Evolutionary conservation across 108 stramenopile species (phyloP).

Genomic region (Craspedostauros australis): DNA sequence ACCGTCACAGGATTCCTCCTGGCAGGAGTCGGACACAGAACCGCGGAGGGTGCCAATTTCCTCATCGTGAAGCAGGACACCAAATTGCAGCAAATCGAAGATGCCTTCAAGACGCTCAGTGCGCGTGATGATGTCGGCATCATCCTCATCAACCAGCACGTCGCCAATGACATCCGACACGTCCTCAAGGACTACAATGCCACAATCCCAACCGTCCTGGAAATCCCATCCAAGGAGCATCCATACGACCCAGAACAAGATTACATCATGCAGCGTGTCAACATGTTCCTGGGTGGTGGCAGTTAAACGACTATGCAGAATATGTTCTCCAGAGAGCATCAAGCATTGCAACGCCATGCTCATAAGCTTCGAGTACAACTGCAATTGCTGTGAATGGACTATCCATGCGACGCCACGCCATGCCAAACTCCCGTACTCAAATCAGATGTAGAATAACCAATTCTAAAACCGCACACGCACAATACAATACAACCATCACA

Average conservation of each 20-base stretch:
- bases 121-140: slow-evolving; percentile 92
- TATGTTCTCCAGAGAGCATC: too few species aligned
- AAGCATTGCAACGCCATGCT: too few species aligned
- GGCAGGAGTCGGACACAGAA: slow-evolving; percentile 96
- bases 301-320: too few species aligned
- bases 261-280: slow-evolving; percentile 98
- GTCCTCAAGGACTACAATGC: slow-evolving; percentile 93
- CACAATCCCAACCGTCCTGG: slow-evolving; percentile 96
- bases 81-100: slow-evolving; percentile 64
- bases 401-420: too few species aligned
- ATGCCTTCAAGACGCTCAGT: slow-evolving; percentile 73
- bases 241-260: slow-evolving; percentile 98
- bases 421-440: too few species aligned
- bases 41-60: slow-evolving; percentile 91
- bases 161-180: slow-evolving; percentile 95
- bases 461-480: too few species aligned
- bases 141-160: slow-evolving; percentile 96
- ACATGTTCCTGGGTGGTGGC: slow-evolving; percentile 87
- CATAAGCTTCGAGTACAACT: too few species aligned
- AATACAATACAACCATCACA: too few species aligned
- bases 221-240: slow-evolving; percentile 96
- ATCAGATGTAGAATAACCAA: too few species aligned
- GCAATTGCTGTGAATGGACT: too few species aligned
- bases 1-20: slow-evolving; percentile 97
- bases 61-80: slow-evolving; percentile 91